Conservation (phyloP, 2,329 filamentous ascomycete genomes). For the Zymoseptoria pseudotritici region DNA sequence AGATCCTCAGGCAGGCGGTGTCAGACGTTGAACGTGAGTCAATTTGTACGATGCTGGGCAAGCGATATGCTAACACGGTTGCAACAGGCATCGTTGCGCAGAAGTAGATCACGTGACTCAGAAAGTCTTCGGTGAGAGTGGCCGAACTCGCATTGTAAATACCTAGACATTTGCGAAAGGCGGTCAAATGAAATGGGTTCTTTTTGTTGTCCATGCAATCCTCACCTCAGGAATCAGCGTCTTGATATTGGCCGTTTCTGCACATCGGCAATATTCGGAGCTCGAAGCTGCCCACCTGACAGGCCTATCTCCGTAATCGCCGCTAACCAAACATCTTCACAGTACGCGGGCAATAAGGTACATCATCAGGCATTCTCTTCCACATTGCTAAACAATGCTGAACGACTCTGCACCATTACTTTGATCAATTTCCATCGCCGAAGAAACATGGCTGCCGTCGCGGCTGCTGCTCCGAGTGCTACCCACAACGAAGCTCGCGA, state of each 20-base stretch:
- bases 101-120: constrained; percentile 14
- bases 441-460: background rate
- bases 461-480: constrained; percentile 5
- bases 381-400: background rate
- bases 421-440: background rate
- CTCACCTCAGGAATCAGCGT: background rate
- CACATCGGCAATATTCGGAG: background rate
- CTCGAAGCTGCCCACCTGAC: background rate
- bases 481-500: constrained; percentile 29
- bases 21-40: constrained; percentile 86
- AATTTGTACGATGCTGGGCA: background rate
- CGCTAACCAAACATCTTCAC: background rate
- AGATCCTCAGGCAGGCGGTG: constrained; percentile 96
- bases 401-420: background rate
- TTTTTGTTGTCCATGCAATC: constrained; percentile 10
- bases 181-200: constrained; percentile 13
- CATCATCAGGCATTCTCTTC: background rate
- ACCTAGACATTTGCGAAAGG: constrained; percentile 18
- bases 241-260: background rate
- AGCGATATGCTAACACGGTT: background rate
- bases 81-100: constrained; percentile 20
- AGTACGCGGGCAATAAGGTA: background rate
- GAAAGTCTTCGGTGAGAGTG: background rate
- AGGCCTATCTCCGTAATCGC: background rate
- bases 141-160: constrained; percentile 14